Base-by-base conservation (phyloP, 306 rosid species). In the Psophocarpus tetragonolobus region DNA sequence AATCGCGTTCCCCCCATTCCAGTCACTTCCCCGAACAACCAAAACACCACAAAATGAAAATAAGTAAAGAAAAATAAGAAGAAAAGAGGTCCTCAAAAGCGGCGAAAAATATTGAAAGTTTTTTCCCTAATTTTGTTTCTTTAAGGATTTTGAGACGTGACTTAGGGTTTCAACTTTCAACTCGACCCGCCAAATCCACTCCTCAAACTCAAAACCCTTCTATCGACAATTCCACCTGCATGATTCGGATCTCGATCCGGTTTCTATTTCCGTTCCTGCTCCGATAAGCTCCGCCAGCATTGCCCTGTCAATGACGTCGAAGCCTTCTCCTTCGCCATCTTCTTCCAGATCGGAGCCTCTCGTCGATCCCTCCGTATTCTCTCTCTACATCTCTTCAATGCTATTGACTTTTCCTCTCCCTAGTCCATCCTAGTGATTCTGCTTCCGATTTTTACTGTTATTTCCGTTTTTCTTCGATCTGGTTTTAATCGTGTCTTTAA, bases 261-360 rank as follows among this genome's bases (percentile, higher is more conserved):
- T 66, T 82, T 75, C 36, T 58, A 73, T 81, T 87, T 78, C 65
- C 69, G 67, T 42, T 12, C 77, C 81, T 76, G 88, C 78, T 68
- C 84, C 23, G 50, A 42, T 20, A 78, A 71, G 74, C 85, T 69
- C 61, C 83, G 67, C 60, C 73, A 62, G 73, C 88, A 67, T 80
- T 82, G 89, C 78, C 85, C 30, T 77, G 73, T 73, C 96, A 86
- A 94, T 94, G 98, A 91, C 91, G 85, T 94, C 98, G 70, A 88
- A 82, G 85, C 85, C 86, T 62, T 83, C 29, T 23, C 87, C 88
- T 53, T 86, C 94, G 1, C 84, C 85, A 8, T 90, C 96, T 3
- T 87, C 89, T 68, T 60, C 65, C 32, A 81, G 90, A 90, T 88
- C 91, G 63, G 89, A 87, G 56, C 84, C 81, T 79, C 73, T 8